Conservation (phyloP, 148 eudicot species). For the Nepenthes gracilis region DNA sequence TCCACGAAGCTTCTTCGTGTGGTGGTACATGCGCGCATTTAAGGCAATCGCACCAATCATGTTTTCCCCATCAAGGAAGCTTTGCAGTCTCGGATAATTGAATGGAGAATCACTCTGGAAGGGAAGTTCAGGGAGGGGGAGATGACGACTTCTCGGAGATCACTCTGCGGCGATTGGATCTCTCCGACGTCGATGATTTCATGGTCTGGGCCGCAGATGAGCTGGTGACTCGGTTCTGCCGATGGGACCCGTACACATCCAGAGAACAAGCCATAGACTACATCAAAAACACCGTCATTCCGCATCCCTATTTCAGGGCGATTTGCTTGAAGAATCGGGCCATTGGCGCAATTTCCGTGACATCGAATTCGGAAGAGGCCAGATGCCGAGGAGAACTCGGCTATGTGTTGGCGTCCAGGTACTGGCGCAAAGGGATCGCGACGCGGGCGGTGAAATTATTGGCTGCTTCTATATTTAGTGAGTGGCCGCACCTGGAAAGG, state of each 20-base stretch:
- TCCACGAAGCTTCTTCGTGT: no score
- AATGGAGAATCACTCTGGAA: no score
- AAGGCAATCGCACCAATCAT: no score
- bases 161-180: constrained; percentile 18
- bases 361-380: constrained; percentile 17
- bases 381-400: constrained; percentile 34
- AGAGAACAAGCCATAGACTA: constrained; percentile 23
- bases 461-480: constrained; percentile 18
- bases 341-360: constrained; percentile 28
- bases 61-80: no score
- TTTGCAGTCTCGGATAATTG: no score
- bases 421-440: constrained; percentile 49
- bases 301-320: constrained; percentile 36
- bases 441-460: constrained; percentile 30
- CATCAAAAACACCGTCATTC: constrained; percentile 7
- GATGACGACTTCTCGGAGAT: constrained; percentile 6
- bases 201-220: constrained; percentile 32
- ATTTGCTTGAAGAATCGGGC: constrained; percentile 26
- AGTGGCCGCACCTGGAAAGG: constrained; percentile 41
- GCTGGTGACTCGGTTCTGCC: constrained; percentile 18
- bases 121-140: no score
- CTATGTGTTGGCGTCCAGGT: constrained; percentile 26
- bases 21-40: no score
- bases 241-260: constrained; percentile 19
- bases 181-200: constrained; percentile 29